These are phyloP conservation scores for Jasminum sambac DNA, from an alignment of 257 asterid species.

Conservation along the genomic window DNA sequence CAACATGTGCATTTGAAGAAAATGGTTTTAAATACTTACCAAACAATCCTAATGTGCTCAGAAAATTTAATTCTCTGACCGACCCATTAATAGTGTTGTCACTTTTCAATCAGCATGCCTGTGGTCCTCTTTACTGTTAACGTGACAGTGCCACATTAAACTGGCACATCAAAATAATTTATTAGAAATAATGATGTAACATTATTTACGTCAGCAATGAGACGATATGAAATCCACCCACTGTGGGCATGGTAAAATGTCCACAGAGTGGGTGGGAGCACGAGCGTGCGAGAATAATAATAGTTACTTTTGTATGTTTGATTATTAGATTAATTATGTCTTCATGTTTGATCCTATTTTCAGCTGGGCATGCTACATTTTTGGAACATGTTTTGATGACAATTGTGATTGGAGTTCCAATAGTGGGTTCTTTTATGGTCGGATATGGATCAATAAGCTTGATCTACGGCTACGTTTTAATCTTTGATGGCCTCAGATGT, in stretches of 20 bases:
- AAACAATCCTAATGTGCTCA: background rate
- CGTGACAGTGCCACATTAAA: too few relatives aligned
- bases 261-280: too few relatives aligned
- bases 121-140: too few relatives aligned
- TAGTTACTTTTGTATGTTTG: too few relatives aligned
- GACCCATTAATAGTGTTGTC: background rate
- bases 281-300: too few relatives aligned
- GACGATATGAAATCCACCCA: background rate
- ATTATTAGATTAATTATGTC: too few relatives aligned
- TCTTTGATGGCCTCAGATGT: conserved; percentile 68
- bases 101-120: background rate
- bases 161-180: too few relatives aligned
- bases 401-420: conserved; percentile 68
- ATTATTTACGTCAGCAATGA: background rate
- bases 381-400: conserved; percentile 66
- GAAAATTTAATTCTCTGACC: conserved; percentile 7
- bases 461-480: conserved; percentile 62
- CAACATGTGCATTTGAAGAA: too few relatives aligned
- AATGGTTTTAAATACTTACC: too few relatives aligned
- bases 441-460: conserved; percentile 70
- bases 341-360: conserved; percentile 1
- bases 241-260: too few relatives aligned
- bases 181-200: too few relatives aligned
- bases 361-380: conserved; percentile 82
- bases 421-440: conserved; percentile 49